Percentiles rank a stretch among this genome's conserved stretches.
phyloP scores from a whole-genome alignment of 2,329 filamentous ascomycete genomes.

The Aureobasidium sp. region DNA sequence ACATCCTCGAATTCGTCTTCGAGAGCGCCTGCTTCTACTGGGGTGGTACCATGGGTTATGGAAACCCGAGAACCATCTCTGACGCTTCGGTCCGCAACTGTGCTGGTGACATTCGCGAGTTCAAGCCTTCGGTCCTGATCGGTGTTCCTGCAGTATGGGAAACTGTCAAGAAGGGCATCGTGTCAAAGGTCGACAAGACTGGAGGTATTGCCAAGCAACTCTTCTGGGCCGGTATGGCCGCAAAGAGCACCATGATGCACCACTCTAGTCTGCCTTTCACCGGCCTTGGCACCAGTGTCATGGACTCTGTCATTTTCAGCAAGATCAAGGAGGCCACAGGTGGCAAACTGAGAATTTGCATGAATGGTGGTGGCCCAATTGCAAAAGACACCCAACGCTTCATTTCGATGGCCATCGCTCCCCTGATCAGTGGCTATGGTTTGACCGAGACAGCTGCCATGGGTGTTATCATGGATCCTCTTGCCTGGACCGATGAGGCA shows the following conservation, averaged over 20 bases:
- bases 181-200: conserved; percentile 65
- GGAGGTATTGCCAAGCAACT: conserved; percentile 63
- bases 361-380: conserved; percentile 92
- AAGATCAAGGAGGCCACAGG: conserved; percentile 88
- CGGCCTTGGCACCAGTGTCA: conserved; percentile 48
- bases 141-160: conserved; percentile 98
- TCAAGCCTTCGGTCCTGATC: conserved; percentile 80
- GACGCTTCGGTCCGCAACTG: conserved; percentile 82
- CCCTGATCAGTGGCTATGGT: conserved; percentile 91
- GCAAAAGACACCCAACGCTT: conserved; percentile 82
- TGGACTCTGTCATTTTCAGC: conserved; percentile 82
- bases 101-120: conserved; percentile 86
- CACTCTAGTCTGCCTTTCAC: conserved; percentile 40
- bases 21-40: conserved; percentile 86
- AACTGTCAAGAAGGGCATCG: conserved; percentile 89
- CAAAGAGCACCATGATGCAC: conserved; percentile 51
- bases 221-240: conserved; percentile 62
- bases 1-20: conserved; percentile 94
- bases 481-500: conserved; percentile 70
- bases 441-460: conserved; percentile 77
- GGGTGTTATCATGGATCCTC: conserved; percentile 71
- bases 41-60: conserved; percentile 89
- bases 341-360: conserved; percentile 75
- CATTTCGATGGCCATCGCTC: conserved; percentile 82
- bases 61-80: conserved; percentile 79